phyloP scores from a whole-genome alignment of 768 basidiomycete species.

The Podaxis sp. region DNA sequence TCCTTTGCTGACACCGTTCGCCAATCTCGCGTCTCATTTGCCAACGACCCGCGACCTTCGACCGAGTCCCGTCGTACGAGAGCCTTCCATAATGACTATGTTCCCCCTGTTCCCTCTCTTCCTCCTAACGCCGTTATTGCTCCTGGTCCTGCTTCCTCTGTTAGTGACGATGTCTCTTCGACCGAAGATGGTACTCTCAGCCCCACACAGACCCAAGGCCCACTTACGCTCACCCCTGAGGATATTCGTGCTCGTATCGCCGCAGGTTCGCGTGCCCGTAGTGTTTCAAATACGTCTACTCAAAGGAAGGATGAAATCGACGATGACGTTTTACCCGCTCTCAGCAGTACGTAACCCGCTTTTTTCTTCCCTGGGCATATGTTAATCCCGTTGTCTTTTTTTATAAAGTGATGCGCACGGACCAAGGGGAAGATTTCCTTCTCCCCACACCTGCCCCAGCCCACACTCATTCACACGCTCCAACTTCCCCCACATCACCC shows the following conservation, averaged over 20 bases:
- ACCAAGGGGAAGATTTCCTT: constrained; percentile 43
- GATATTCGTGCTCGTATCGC: constrained; percentile 56
- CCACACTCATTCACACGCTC: constrained; percentile 13
- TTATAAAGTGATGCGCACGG: constrained; percentile 68
- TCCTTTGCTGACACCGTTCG: constrained; percentile 63
- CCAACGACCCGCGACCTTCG: constrained; percentile 37
- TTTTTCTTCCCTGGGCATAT: background rate
- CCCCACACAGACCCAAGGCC: constrained; percentile 35
- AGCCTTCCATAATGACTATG: constrained; percentile 36
- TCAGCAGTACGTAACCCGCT: constrained; percentile 46
- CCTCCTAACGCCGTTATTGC: constrained; percentile 16
- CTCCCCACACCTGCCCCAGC: constrained; percentile 28
- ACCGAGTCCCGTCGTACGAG: constrained; percentile 32
- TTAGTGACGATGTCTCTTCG: constrained; percentile 13
- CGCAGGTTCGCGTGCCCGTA: constrained; percentile 18
- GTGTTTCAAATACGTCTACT: background rate
- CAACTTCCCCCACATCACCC: background rate
- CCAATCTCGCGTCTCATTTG: constrained; percentile 34
- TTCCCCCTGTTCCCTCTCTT: constrained; percentile 38
- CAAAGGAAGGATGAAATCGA: constrained; percentile 31
- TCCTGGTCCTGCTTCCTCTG: background rate
- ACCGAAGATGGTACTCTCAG: constrained; percentile 22
- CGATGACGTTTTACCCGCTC: constrained; percentile 66
- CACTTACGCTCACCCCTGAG: constrained; percentile 47
- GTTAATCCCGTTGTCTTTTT: constrained; percentile 1